phyloP scores from a whole-genome alignment of 225 moss, liverwort and hornwort species.

The Takakia lepidozioides region DNA sequence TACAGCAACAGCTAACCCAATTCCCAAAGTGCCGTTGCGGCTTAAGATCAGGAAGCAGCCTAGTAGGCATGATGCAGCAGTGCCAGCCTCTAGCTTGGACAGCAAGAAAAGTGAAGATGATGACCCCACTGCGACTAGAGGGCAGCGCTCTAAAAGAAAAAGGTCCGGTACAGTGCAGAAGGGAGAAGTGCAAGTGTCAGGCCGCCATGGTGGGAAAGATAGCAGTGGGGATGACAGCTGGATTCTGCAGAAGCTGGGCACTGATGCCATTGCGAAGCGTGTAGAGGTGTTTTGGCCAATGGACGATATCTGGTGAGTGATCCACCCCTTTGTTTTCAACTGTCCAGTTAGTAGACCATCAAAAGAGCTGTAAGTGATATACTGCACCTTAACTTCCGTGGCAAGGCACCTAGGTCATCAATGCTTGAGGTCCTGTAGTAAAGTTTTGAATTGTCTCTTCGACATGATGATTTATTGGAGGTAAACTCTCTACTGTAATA shows the following conservation, averaged over 20 bases:
- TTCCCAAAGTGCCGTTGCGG: constrained; percentile 21
- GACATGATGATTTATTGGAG: constrained; percentile 5
- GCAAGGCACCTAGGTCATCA: no score
- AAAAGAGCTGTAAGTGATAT: no score
- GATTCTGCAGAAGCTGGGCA: constrained; percentile 44
- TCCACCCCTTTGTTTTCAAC: no score
- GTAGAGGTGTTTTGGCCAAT: constrained; percentile 61
- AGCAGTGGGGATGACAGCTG: constrained; percentile 34
- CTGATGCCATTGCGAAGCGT: constrained; percentile 47
- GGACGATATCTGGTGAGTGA: constrained; percentile 38
- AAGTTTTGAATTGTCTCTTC: neutral
- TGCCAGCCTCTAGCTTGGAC: constrained; percentile 14
- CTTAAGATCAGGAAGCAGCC: constrained; percentile 42
- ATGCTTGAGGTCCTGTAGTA: no score
- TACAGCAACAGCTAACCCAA: constrained; percentile 9
- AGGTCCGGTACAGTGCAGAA: constrained; percentile 21
- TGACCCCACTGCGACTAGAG: constrained; percentile 15
- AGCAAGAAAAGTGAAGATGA: constrained; percentile 24
- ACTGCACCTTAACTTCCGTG: no score
- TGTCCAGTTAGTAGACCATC: no score
- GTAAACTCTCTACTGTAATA: no score
- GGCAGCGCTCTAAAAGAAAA: constrained; percentile 37
- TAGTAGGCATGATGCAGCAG: constrained; percentile 10
- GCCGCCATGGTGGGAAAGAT: constrained; percentile 16
- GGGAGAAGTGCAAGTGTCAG: constrained; percentile 17